Evolutionary conservation across 257 asterid species (phyloP), one percentile per base, ranked within the genome.

Genomic region (Thymus quinquecostatus): DNA sequence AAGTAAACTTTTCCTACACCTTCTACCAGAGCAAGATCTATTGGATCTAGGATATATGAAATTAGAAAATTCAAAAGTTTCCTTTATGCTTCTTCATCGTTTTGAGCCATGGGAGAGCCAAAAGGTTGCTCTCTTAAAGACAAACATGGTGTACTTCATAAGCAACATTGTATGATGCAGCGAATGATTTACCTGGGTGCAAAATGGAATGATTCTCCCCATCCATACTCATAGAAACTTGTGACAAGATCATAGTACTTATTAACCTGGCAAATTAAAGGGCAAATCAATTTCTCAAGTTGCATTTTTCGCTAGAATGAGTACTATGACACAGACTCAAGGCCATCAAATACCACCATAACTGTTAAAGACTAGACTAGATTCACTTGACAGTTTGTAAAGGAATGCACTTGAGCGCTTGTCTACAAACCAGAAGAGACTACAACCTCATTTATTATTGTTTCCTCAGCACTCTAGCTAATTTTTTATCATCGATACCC

Each of bases 201-300:
- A 77, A 94, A 94, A 79, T 94, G 99, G 86, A 94, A 94, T 58
- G 97, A 94, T 78, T 94, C 96, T 75, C 99, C 99, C 99, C 99
- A 91, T 64, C 99, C 99, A 73, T 94, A 94, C 81, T 94, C 99
- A 3, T 94, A 94, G 92, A 94, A 94, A 84, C 99, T 94, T 75
- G 99, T 94, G 64, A 84, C 97, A 64, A 94, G 99, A 83, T 94
- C 97, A 80, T 94, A 94, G 82, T 94, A 94, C 79, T 91, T 94
- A 68, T 94, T 94, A 32, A 94, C 97, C 99, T 94, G 90, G n/a
- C 71, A 57, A 80, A 58, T 47, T 40, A 30, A 82, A 0, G 48
- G n/a, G 6, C 30, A 60, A 40, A 28, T 58, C 29, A 65, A 10
- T 10, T 64, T 57, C 29, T 14, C 21, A 32, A 30, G 14, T 7